phyloP scores from a whole-genome alignment of 805 yeast genomes.

The Ogataea degrootiae region DNA sequence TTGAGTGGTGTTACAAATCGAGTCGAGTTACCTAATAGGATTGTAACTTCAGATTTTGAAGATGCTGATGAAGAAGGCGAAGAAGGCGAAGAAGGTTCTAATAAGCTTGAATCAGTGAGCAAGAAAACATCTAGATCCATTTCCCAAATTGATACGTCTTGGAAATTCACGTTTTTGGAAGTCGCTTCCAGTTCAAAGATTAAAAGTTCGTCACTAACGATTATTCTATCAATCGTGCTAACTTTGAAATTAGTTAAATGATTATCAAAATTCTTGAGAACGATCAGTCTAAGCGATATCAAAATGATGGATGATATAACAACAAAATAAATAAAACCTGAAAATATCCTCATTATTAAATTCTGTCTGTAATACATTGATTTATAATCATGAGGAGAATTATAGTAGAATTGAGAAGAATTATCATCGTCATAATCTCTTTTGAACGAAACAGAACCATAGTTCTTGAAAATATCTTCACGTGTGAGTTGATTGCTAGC shows the following conservation, averaged over 20 bases:
- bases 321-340: constrained; percentile 12
- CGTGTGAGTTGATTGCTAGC: background rate
- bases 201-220: constrained; percentile 28
- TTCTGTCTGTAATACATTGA: constrained; percentile 24
- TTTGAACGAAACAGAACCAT: constrained; percentile 12
- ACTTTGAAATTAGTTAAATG: constrained; percentile 22
- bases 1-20: constrained; percentile 28
- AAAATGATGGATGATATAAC: constrained; percentile 7
- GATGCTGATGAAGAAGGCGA: background rate
- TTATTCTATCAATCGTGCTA: constrained; percentile 22
- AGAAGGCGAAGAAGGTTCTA: constrained; percentile 3
- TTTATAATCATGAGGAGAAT: constrained; percentile 31
- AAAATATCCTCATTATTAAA: constrained; percentile 14
- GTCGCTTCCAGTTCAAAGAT: constrained; percentile 27
- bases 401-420: constrained; percentile 14
- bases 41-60: constrained; percentile 22
- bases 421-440: constrained; percentile 11
- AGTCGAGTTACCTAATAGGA: constrained; percentile 29
- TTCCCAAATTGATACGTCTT: constrained; percentile 28
- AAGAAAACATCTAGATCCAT: constrained; percentile 31
- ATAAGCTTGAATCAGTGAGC: constrained; percentile 19
- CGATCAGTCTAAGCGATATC: constrained; percentile 15
- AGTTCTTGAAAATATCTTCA: constrained; percentile 7
- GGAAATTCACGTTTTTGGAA: constrained; percentile 27
- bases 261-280: constrained; percentile 25